A percentile compares a stretch with the other conserved stretches of the same genome.
Conservation (phyloP, 2,329 filamentous ascomycete species). For the Exophiala spinifera region DNA sequence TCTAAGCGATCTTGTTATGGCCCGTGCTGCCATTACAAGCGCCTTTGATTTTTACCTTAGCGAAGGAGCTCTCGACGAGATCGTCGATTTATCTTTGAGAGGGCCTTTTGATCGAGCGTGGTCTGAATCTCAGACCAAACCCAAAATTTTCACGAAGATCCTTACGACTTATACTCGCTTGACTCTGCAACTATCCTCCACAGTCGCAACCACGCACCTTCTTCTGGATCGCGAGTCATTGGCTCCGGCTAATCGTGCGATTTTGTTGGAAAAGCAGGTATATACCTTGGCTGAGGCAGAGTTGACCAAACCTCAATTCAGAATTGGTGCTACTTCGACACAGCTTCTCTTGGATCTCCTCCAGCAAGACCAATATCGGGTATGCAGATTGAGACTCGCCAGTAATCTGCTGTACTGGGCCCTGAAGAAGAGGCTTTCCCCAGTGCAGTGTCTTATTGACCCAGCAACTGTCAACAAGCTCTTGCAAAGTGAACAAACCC, state of each 20-base stretch:
- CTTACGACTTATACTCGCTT: constrained; percentile 9
- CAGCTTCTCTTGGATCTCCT: constrained; percentile 6
- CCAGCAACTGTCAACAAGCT: background rate
- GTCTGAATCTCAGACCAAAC: constrained; percentile 36
- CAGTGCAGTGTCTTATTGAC: constrained; percentile 2
- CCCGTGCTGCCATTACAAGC: constrained; percentile 38
- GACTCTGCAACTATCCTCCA: background rate
- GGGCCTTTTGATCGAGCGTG: constrained; percentile 32
- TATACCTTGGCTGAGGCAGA: constrained; percentile 8
- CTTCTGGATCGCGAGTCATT: constrained; percentile 21
- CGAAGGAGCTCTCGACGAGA: constrained; percentile 36
- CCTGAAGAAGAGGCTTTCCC: constrained; percentile 7
- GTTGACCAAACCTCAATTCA: constrained; percentile 6
- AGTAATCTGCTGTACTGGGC: constrained; percentile 7
- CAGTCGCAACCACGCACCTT: background rate
- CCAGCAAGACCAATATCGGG: constrained; percentile 8
- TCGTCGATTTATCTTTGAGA: constrained; percentile 30
- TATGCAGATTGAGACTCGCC: constrained; percentile 13
- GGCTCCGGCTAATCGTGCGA: constrained; percentile 21
- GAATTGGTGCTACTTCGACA: constrained; percentile 2
- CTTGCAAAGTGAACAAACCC: background rate
- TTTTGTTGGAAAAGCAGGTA: constrained; percentile 27
- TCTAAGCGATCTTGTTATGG: constrained; percentile 35
- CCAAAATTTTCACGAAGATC: constrained; percentile 38
- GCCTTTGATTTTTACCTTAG: constrained; percentile 43